Evolutionary conservation across 2,329 filamentous ascomycete species (phyloP).

Genomic region (Cadophora gregata): DNA sequence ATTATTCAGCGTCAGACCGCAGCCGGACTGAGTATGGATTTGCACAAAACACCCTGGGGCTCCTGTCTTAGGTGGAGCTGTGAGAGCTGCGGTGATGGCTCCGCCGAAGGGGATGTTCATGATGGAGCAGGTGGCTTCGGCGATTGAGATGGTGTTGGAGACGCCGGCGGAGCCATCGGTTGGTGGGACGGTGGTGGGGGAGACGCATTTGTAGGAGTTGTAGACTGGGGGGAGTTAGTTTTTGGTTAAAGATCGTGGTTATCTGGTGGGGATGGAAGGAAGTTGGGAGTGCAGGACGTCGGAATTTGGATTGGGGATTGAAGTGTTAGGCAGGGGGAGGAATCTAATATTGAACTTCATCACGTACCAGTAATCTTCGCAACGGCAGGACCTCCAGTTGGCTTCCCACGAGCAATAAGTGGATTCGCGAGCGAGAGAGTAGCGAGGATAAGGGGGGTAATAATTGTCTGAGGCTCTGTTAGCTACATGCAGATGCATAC

Average conservation of each 20-base stretch:
- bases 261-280: too few species aligned
- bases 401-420: neutral
- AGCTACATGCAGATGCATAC: neutral
- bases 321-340: too few species aligned
- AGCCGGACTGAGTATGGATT: conserved; percentile 7
- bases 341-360: neutral
- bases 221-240: neutral
- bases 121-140: neutral
- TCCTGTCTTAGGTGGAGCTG: neutral
- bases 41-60: conserved; percentile 13
- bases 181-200: neutral
- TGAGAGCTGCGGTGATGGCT: neutral
- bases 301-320: too few species aligned
- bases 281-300: too few species aligned
- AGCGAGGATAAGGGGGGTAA: neutral
- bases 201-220: neutral
- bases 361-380: neutral
- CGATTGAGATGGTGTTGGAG: neutral
- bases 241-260: neutral
- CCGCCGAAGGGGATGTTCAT: neutral
- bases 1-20: conserved; percentile 18
- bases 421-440: neutral
- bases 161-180: neutral
- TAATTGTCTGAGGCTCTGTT: neutral
- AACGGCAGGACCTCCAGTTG: neutral